Percentiles rank a stretch among this genome's conserved stretches.
phyloP scores from a whole-genome alignment of 805 yeast genomes.

The Nakazawaea anatomiae region DNA sequence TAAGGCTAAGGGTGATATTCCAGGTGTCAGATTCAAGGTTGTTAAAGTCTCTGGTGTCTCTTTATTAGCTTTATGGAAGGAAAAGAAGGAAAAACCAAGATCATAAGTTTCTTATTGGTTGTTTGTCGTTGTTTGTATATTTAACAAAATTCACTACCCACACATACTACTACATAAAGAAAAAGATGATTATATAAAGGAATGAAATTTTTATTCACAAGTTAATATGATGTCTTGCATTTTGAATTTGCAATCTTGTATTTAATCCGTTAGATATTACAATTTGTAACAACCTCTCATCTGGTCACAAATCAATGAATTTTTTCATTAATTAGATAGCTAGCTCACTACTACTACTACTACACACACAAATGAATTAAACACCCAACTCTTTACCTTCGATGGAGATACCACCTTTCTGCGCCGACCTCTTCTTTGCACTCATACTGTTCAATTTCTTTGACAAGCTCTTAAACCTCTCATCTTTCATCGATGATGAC shows the following conservation, averaged over 20 bases:
- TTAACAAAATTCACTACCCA: neutral
- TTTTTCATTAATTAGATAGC: too few species aligned
- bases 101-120: conserved; percentile 43
- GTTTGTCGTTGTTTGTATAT: neutral
- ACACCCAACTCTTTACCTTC: conserved; percentile 54
- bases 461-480: conserved; percentile 75
- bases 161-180: neutral
- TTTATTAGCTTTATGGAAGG: conserved; percentile 99
- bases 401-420: conserved; percentile 72
- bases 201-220: too few species aligned
- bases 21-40: conserved; percentile 99
- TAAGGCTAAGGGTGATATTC: conserved; percentile 99
- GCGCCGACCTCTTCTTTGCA: conserved; percentile 39
- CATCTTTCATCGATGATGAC: conserved; percentile 54
- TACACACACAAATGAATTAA: neutral
- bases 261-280: too few species aligned
- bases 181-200: too few species aligned
- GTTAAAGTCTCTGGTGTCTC: conserved; percentile 99
- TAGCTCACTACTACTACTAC: too few species aligned
- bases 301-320: too few species aligned
- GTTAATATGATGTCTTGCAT: too few species aligned
- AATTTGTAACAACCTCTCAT: too few species aligned
- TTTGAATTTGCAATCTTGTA: neutral
- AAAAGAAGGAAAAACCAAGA: conserved; percentile 99
- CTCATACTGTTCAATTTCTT: conserved; percentile 45